phyloP scores from a whole-genome alignment of 768 basidiomycete species.

The Agrocybe chaxingu region DNA sequence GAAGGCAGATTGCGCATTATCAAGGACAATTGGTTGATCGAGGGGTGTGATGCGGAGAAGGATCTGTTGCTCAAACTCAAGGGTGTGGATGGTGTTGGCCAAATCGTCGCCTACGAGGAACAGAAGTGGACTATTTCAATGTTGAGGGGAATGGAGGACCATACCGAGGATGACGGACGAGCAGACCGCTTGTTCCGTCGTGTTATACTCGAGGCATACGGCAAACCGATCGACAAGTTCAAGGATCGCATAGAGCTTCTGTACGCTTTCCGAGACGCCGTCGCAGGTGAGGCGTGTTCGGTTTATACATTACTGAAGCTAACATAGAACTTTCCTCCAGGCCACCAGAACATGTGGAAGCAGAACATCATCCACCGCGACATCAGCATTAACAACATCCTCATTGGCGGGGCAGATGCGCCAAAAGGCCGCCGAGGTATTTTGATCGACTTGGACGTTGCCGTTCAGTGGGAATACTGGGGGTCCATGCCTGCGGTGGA shows the following conservation, averaged over 20 bases:
- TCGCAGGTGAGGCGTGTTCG: slow-evolving; percentile 11
- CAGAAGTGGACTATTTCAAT: background rate
- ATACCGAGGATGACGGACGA: background rate
- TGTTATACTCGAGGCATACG: slow-evolving; percentile 12
- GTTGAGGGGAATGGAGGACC: background rate
- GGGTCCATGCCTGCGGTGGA: background rate
- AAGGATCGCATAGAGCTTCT: slow-evolving; percentile 7
- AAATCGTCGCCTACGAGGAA: slow-evolving; percentile 11
- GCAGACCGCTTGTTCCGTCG: slow-evolving; percentile 10
- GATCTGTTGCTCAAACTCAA: slow-evolving; percentile 8
- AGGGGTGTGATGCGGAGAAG: slow-evolving; percentile 4
- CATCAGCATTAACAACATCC: slow-evolving; percentile 22
- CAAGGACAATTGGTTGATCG: slow-evolving; percentile 21
- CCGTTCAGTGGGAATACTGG: slow-evolving; percentile 1
- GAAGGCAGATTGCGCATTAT: slow-evolving; percentile 5
- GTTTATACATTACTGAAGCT: background rate
- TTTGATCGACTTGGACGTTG: slow-evolving; percentile 15
- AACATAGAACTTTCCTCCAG: slow-evolving; percentile 5
- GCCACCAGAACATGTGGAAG: slow-evolving; percentile 13
- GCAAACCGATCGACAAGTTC: slow-evolving; percentile 10
- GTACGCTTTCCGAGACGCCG: slow-evolving; percentile 13
- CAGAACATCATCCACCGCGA: slow-evolving; percentile 23
- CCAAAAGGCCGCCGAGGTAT: background rate
- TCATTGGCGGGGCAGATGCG: slow-evolving; percentile 7
- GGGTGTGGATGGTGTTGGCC: slow-evolving; percentile 14